Conservation (phyloP, 441 rosid species). For the Brassica balearica region DNA sequence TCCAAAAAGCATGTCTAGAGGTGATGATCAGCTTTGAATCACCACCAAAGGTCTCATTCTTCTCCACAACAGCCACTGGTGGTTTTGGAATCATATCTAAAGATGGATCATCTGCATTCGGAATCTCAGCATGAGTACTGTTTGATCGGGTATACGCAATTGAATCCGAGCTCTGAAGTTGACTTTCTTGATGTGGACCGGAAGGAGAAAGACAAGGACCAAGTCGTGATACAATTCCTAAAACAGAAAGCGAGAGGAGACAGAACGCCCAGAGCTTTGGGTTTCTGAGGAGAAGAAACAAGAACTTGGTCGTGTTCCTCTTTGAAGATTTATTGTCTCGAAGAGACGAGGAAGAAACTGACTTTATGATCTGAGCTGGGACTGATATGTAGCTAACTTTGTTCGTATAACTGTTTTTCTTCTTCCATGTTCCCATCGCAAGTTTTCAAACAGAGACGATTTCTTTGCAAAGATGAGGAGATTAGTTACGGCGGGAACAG, state of each 20-base stretch:
- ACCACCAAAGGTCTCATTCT: slow-evolving; percentile 6
- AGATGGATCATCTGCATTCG: slow-evolving; percentile 35
- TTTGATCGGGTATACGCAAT: slow-evolving; percentile 26
- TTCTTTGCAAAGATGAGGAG: neutral
- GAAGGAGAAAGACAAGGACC: slow-evolving; percentile 56
- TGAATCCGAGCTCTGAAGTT: slow-evolving; percentile 35
- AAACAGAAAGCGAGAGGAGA: slow-evolving; percentile 63
- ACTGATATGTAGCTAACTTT: slow-evolving; percentile 67
- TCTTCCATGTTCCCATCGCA: slow-evolving; percentile 67
- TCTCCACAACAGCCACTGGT: neutral
- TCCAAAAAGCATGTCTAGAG: slow-evolving; percentile 58
- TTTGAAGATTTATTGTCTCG: slow-evolving; percentile 48
- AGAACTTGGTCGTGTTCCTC: slow-evolving; percentile 41
- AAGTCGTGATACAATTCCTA: slow-evolving; percentile 54
- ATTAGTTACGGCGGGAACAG: slow-evolving; percentile 51
- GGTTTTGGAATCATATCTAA: slow-evolving; percentile 7
- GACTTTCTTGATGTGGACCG: slow-evolving; percentile 48
- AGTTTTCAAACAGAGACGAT: neutral
- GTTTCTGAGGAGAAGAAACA: slow-evolving; percentile 32
- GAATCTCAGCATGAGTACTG: slow-evolving; percentile 35
- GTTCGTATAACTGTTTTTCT: slow-evolving; percentile 46
- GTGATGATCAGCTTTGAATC: slow-evolving; percentile 18
- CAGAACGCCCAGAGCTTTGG: slow-evolving; percentile 59
- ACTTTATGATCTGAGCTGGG: slow-evolving; percentile 70
- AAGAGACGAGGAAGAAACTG: slow-evolving; percentile 66